A percentile compares a stretch with the other conserved stretches of the same genome.
Evolutionary conservation across 495 filamentous ascomycete genomes (phyloP).

Genomic region (Glonium stellatum): DNA sequence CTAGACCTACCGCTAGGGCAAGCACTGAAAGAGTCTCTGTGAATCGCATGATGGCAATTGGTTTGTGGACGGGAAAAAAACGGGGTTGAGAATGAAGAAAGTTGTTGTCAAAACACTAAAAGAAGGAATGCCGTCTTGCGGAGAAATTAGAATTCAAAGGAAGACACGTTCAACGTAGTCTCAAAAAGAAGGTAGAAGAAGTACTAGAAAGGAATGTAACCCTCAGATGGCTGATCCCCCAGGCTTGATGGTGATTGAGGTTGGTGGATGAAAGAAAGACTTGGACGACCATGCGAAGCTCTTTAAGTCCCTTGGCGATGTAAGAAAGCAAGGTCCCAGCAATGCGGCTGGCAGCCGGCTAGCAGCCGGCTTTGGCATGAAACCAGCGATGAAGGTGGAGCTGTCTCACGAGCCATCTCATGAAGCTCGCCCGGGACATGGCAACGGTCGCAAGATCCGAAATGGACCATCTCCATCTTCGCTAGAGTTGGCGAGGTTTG

Average conservation of each 20-base stretch:
- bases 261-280: constrained; percentile 23
- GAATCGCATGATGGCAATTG: constrained; percentile 20
- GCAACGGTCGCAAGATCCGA: constrained; percentile 18
- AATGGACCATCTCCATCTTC: constrained; percentile 16
- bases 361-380: constrained; percentile 19
- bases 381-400: constrained; percentile 29
- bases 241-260: constrained; percentile 19
- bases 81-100: constrained; percentile 8
- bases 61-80: background rate
- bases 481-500: constrained; percentile 7
- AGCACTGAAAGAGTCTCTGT: constrained; percentile 19
- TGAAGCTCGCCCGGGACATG: constrained; percentile 9
- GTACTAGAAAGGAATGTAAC: constrained; percentile 31
- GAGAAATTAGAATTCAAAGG: constrained; percentile 22
- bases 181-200: constrained; percentile 24
- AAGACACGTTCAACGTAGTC: constrained; percentile 32
- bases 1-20: constrained; percentile 25
- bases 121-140: constrained; percentile 28
- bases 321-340: constrained; percentile 1
- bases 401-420: constrained; percentile 23
- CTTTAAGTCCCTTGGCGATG: constrained; percentile 26
- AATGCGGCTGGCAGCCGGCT: constrained; percentile 25
- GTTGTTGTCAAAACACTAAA: constrained; percentile 4
- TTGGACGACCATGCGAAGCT: constrained; percentile 13
- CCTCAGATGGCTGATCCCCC: constrained; percentile 18